Evolutionary conservation across 768 basidiomycete genomes (phyloP), one percentile per base, ranked within the genome.

Genomic region (Pleurotus salmoneostramineus): DNA sequence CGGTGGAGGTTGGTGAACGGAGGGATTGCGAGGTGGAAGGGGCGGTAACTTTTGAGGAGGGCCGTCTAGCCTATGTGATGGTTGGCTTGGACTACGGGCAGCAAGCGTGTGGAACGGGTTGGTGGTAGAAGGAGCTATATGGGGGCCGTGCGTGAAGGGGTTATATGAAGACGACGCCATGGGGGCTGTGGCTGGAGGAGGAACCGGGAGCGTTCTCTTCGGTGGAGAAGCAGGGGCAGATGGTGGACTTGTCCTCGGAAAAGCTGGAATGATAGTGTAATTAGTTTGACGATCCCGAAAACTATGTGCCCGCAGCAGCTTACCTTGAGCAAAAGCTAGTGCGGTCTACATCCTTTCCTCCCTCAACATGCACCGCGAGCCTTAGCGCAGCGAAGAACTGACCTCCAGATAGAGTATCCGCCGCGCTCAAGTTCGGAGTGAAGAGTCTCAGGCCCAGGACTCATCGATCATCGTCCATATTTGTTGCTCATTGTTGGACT

Each of bases 301-400:
- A 35, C 43, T 33, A 32, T 37, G 37, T 15, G 49, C 17, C 43
- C 44, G 55, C 44, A 51, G 6, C 8, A 5, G 70, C 82, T 59
- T 62, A 89, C 91, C 85, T 76, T 93, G 91, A 1, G 87, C 79
- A 61, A 93, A 93, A 0, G 87, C 89, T 31, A 92, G 77, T 5
- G 75, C 83, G 73, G 58, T 92, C 89, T 1, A 89, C 69, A 6
- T 82, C 77, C 58, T 81, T 83, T 6, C 89, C 88, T 11, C 71
- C 74, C 63, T 83, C 77, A 36, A 75, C 81, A 56, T 92, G 89
- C 5, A 82, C 68, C 0, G 87, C 80, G 2, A 93, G 81, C 42
- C 91, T 72, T 17, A 90, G 72, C 0, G 80, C 84, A 6, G 89
- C 89, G 63, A 92, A 92, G 66, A 92, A 89, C 63, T 93, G 87